A percentile compares a stretch with the other conserved stretches of the same genome.
Conservation (phyloP, 2,329 filamentous ascomycete genomes). For the Aspergillus tubingensis region DNA sequence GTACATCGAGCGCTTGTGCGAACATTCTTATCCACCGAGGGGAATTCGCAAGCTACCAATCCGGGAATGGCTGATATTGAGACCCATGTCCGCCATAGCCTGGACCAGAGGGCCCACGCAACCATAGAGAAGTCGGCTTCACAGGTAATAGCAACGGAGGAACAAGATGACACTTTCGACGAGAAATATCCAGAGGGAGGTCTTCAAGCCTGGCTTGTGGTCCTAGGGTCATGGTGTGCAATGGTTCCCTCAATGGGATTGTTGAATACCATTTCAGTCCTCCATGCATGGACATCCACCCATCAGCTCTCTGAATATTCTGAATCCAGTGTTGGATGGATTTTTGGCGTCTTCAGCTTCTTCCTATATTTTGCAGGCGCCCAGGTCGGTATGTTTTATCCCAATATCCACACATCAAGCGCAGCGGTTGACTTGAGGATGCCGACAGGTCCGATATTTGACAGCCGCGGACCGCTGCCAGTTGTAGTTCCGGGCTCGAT, state of each 20-base stretch:
- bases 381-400: slow-evolving; percentile 20
- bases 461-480: slow-evolving; percentile 35
- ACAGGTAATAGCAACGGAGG: not conserved
- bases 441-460: slow-evolving; percentile 35
- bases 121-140: not conserved
- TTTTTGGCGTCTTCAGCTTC: slow-evolving; percentile 44
- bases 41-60: not conserved
- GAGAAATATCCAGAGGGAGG: slow-evolving; percentile 44
- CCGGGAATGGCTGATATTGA: not conserved
- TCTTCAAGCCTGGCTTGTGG: slow-evolving; percentile 45
- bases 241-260: slow-evolving; percentile 45
- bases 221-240: slow-evolving; percentile 38
- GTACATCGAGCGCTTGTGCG: not conserved
- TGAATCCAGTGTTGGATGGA: slow-evolving; percentile 41
- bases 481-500: slow-evolving; percentile 35
- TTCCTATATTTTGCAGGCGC: slow-evolving; percentile 36
- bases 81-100: not conserved
- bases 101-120: not conserved
- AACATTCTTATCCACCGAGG: not conserved
- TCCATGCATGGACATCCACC: slow-evolving; percentile 40
- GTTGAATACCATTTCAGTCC: slow-evolving; percentile 41
- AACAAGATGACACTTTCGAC: not conserved
- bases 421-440: slow-evolving; percentile 20
- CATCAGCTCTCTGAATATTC: slow-evolving; percentile 38
- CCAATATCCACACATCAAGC: not conserved